A percentile compares a stretch with the other conserved stretches of the same genome.
phyloP scores from a whole-genome alignment of 2,329 filamentous ascomycete genomes.

The Aspergillus brasiliensis region DNA sequence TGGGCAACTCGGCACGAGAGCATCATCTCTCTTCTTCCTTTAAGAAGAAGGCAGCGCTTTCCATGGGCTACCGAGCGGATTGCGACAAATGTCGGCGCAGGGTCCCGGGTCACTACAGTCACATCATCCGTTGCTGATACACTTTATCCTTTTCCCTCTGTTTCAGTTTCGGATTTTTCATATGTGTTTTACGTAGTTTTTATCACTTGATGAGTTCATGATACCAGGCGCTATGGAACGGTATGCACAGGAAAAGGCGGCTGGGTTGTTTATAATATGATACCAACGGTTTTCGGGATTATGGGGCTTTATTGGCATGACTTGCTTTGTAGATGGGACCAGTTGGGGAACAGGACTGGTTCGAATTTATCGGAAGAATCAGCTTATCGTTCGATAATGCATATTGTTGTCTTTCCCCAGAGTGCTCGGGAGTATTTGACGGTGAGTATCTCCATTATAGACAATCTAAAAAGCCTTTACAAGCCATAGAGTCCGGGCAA shows the following conservation, averaged over 20 bases:
- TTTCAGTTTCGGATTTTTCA: not conserved
- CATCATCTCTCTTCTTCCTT: slow-evolving; percentile 4
- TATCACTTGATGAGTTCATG: not conserved
- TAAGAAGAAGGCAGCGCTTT: slow-evolving; percentile 60
- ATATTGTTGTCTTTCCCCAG: too few species aligned
- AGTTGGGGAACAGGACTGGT: not conserved
- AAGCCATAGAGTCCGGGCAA: not conserved
- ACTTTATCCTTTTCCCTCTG: not conserved
- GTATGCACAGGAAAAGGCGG: not conserved
- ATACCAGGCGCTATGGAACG: not conserved
- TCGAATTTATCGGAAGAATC: not conserved
- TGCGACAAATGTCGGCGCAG: slow-evolving; percentile 76
- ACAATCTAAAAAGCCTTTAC: too few species aligned
- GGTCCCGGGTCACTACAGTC: slow-evolving; percentile 78
- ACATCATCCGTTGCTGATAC: slow-evolving; percentile 60
- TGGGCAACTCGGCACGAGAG: not conserved
- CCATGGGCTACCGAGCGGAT: slow-evolving; percentile 75
- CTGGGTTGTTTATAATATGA: not conserved
- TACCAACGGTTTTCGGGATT: not conserved
- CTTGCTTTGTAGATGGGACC: not conserved
- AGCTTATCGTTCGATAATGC: not conserved
- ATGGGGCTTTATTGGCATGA: not conserved
- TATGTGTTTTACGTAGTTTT: not conserved
- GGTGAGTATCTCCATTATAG: too few species aligned
- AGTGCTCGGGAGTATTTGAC: too few species aligned